Percentiles rank a stretch among this genome's conserved stretches.
phyloP scores from a whole-genome alignment of 2,329 filamentous ascomycete species.

The Hypoxylon sp. region DNA sequence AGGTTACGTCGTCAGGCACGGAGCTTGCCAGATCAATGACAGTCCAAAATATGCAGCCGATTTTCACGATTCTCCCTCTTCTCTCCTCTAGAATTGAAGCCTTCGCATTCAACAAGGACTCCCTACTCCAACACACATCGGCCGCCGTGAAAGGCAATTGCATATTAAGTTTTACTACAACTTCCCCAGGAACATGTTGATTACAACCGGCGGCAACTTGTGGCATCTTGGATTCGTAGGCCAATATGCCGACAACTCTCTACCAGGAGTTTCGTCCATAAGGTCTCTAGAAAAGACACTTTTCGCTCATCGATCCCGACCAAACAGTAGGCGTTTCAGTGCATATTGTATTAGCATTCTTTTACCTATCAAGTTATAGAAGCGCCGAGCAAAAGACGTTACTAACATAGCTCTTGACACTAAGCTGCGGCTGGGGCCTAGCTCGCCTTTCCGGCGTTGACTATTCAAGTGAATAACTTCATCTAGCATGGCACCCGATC shows the following conservation, averaged over 20 bases:
- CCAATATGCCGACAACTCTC: background rate
- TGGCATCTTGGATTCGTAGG: background rate
- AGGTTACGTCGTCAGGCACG: background rate
- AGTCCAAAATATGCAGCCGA: background rate
- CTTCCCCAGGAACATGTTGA: background rate
- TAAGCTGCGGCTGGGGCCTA: conserved; percentile 20
- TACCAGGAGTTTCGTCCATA: background rate
- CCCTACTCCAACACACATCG: background rate
- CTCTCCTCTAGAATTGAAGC: background rate
- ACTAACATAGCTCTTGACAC: conserved; percentile 2
- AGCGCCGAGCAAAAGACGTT: conserved; percentile 1
- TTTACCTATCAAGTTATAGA: background rate
- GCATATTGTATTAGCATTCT: background rate
- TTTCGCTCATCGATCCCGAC: background rate
- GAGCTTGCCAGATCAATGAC: background rate
- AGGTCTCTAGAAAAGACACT: background rate
- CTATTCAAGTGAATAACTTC: conserved; percentile 24
- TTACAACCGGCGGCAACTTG: background rate
- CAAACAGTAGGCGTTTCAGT: background rate
- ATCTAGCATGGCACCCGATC: conserved; percentile 16
- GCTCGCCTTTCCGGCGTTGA: conserved; percentile 1
- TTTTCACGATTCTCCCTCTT: background rate
- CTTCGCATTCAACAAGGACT: background rate
- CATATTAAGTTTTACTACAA: background rate
- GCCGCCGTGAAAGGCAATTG: background rate